Evolutionary conservation across 345 rosid genomes (phyloP).

Genomic region (Brassica rapa): DNA sequence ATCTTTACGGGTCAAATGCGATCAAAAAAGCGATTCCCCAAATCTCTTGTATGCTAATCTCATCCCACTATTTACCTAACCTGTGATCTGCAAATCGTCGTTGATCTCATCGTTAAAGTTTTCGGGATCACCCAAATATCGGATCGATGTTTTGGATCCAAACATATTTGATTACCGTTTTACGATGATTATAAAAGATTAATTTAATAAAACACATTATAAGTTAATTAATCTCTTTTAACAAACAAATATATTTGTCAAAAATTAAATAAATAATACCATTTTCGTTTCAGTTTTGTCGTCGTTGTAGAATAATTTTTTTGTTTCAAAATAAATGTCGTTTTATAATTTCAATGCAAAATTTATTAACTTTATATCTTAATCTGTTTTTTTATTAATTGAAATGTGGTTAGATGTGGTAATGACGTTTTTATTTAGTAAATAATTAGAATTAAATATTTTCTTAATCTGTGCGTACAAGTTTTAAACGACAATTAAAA

Average conservation of each 20-base stretch:
- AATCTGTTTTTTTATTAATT: too few species aligned
- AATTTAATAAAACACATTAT: neutral
- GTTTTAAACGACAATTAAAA: too few species aligned
- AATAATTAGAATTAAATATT: too few species aligned
- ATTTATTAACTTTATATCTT: too few species aligned
- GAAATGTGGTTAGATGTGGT: too few species aligned
- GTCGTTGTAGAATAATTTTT: too few species aligned
- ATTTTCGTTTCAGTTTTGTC: too few species aligned
- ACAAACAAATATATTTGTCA: neutral
- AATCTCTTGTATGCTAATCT: conserved; percentile 33
- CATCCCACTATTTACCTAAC: conserved; percentile 34
- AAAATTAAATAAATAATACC: neutral
- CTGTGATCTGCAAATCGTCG: conserved; percentile 33
- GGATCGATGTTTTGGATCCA: conserved; percentile 31
- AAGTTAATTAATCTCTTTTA: neutral
- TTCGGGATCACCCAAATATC: conserved; percentile 35
- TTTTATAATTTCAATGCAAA: too few species aligned
- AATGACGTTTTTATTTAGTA: too few species aligned
- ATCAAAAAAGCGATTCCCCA: conserved; percentile 40
- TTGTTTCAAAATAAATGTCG: too few species aligned
- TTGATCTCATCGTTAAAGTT: conserved; percentile 38
- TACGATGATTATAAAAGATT: neutral
- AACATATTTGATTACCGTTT: conserved; percentile 20
- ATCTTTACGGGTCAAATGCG: conserved; percentile 38
- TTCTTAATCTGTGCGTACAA: too few species aligned